These are phyloP conservation scores for Russula dissimulans DNA, from an alignment of 768 basidiomycete genomes.

Conservation along the genomic window DNA sequence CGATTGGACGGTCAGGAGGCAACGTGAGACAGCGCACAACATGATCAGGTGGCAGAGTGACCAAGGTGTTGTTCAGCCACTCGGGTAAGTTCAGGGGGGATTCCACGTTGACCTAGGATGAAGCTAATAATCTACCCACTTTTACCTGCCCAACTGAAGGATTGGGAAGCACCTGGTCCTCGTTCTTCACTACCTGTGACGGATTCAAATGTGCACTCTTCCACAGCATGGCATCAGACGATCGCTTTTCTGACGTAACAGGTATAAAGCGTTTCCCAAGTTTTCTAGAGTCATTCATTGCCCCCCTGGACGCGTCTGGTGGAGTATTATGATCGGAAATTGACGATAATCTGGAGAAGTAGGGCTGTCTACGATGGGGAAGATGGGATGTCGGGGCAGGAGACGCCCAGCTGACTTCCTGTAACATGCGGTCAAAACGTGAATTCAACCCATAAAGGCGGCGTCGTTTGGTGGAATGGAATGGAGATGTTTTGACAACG, in stretches of 20 bases:
- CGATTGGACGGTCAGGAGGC: not conserved
- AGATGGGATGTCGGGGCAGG: slow-evolving; percentile 4
- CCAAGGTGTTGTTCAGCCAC: slow-evolving; percentile 50
- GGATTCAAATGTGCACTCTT: not conserved
- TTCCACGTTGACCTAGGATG: slow-evolving; percentile 4
- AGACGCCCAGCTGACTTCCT: slow-evolving; percentile 40
- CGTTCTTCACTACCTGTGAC: slow-evolving; percentile 35
- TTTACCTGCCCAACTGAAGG: not conserved
- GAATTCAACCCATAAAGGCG: slow-evolving; percentile 44
- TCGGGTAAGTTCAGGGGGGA: slow-evolving; percentile 33
- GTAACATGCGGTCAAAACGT: slow-evolving; percentile 60
- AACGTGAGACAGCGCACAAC: slow-evolving; percentile 37
- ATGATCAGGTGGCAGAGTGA: slow-evolving; percentile 36
- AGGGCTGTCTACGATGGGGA: slow-evolving; percentile 26
- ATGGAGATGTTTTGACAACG: not conserved
- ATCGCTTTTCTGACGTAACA: not conserved
- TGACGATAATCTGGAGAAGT: slow-evolving; percentile 39
- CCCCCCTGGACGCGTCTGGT: slow-evolving; percentile 18
- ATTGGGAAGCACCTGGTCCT: slow-evolving; percentile 15
- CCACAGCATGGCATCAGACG: not conserved
- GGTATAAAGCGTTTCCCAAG: slow-evolving; percentile 29
- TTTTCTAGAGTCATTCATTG: slow-evolving; percentile 24
- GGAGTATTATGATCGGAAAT: slow-evolving; percentile 36
- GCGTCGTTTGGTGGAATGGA: slow-evolving; percentile 35
- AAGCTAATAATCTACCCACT: not conserved